Base-by-base conservation (phyloP, 768 basidiomycete genomes). In the Lactifluus hygrophoroides region DNA sequence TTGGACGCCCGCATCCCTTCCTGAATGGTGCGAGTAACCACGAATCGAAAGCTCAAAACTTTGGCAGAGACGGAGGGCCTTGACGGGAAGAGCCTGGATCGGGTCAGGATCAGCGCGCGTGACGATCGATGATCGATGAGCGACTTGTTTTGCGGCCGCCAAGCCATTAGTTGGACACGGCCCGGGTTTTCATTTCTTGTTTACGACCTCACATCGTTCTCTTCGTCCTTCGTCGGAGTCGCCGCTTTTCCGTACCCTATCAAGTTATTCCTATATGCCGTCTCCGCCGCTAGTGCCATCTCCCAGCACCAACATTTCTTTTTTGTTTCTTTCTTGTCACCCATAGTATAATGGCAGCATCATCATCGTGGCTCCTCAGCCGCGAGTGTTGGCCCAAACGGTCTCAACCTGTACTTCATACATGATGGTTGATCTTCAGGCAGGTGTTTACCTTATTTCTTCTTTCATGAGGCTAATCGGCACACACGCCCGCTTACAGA, bases 361-460 rank as follows among this genome's bases (percentile, higher is more conserved):
- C 61, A 13, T 37, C 58, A 30, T 56, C 51, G 4, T 51, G 49
- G 35, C 25, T 44, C 47, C n/a, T 48, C 57, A 54, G 21, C 54
- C n/a, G n/a, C n/a, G n/a, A n/a, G n/a, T n/a, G n/a, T n/a, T 38
- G 42, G 49, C 46, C 45, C 53, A 16, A 55, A 58, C 34, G 37
- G 30, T 5, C 47, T 49, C n/a, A 37, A 21, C 56, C 2, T 49
- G 42, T 37, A 47, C 52, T 43, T 58, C 46, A 43, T 56, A 25
- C 57, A 49, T 0, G 58, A 64, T 17, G 52, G 80, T 88, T 48
- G 93, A 96, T 77, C 94, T 94, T 27, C 83, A 89, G 79, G 93
- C 89, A 69, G 79, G 77, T 44, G 56, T 16, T n/a, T n/a, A n/a
- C n/a, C n/a, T 48, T 52, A 30, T 17, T 11, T 23, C 47, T 59